phyloP scores from a whole-genome alignment of 1,284 basidiomycete species.

The Tilletia caries region DNA sequence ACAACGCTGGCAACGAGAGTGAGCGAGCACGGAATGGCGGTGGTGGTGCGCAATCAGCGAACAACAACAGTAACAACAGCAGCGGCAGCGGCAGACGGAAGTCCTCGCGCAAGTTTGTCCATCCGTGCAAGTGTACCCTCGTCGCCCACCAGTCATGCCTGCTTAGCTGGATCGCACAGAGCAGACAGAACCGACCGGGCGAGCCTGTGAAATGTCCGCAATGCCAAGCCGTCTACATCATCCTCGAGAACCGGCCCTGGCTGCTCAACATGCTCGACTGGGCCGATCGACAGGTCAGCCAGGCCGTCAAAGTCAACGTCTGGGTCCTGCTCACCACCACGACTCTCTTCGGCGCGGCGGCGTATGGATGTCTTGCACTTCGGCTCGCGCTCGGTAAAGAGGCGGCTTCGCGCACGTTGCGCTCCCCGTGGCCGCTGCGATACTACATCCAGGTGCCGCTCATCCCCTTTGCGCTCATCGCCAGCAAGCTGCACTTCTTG shows the following conservation, averaged over 20 bases:
- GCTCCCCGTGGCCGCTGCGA: slow-evolving; percentile 42
- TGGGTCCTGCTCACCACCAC: slow-evolving; percentile 23
- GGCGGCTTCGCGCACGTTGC: slow-evolving; percentile 27
- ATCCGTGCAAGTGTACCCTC: slow-evolving; percentile 46
- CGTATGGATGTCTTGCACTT: slow-evolving; percentile 40
- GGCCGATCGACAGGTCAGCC: slow-evolving; percentile 25
- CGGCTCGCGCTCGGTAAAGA: slow-evolving; percentile 35
- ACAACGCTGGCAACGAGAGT: not conserved
- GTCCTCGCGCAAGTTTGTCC: slow-evolving; percentile 27
- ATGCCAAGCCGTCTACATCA: slow-evolving; percentile 34
- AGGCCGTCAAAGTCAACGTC: slow-evolving; percentile 26
- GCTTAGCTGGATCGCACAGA: slow-evolving; percentile 39
- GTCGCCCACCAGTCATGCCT: slow-evolving; percentile 44
- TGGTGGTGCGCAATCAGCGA: not conserved
- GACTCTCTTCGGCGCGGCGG: slow-evolving; percentile 29
- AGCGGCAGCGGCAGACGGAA: slow-evolving; percentile 9
- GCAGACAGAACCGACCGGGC: slow-evolving; percentile 23
- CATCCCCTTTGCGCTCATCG: slow-evolving; percentile 46
- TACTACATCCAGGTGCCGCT: slow-evolving; percentile 49
- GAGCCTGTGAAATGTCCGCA: slow-evolving; percentile 36
- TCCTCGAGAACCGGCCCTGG: slow-evolving; percentile 30
- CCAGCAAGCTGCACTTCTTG: slow-evolving; percentile 27
- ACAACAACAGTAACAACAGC: too few species aligned
- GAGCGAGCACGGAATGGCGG: not conserved
- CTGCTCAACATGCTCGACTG: slow-evolving; percentile 30